phyloP scores from a whole-genome alignment of 2,329 filamentous ascomycete species.

The Ambrosiella cleistominuta region DNA sequence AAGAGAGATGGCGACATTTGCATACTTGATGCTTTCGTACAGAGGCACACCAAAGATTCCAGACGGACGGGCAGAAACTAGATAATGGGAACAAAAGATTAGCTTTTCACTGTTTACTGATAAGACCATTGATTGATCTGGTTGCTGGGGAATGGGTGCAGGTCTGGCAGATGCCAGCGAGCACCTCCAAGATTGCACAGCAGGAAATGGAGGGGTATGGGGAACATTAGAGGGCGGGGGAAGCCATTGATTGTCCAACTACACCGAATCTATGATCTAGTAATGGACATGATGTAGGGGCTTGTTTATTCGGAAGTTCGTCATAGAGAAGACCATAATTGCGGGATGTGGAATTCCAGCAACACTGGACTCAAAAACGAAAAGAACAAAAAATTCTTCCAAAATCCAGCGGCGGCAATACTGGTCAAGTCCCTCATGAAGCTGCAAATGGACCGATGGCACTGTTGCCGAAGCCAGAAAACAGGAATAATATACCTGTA shows the following conservation, averaged over 20 bases:
- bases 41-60: slow-evolving; percentile 93
- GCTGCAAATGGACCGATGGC: too few relatives aligned
- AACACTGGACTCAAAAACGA: neutral
- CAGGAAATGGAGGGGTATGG: neutral
- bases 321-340: too few relatives aligned
- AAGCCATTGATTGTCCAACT: neutral
- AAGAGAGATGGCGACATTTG: slow-evolving; percentile 93
- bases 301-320: too few relatives aligned
- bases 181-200: neutral
- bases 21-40: slow-evolving; percentile 87
- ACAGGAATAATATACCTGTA: slow-evolving; percentile 27
- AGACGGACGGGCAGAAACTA: slow-evolving; percentile 24
- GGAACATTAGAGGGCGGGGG: neutral
- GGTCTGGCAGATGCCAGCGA: neutral
- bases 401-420: too few relatives aligned
- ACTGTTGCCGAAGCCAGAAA: too few relatives aligned
- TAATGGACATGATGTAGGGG: too few relatives aligned
- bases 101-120: neutral
- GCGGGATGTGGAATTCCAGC: neutral
- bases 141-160: neutral
- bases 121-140: neutral
- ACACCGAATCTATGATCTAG: neutral
- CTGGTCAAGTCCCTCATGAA: too few relatives aligned
- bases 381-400: neutral
- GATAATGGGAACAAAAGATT: neutral